Evolutionary conservation across 306 rosid genomes (phyloP).

Genomic region (Quercus wislizeni): DNA sequence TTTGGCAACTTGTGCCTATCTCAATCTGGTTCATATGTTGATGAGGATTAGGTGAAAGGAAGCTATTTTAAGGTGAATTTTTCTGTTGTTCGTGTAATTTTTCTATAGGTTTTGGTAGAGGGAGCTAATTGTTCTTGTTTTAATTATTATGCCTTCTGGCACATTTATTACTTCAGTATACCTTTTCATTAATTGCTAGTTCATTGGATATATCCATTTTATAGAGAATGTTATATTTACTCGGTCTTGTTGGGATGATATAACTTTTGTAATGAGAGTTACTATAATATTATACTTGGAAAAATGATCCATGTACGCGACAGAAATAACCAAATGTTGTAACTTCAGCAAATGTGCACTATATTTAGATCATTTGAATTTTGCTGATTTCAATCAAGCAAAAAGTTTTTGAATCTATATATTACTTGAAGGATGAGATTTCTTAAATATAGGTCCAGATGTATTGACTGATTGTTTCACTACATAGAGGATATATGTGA

Average conservation of each 20-base stretch:
- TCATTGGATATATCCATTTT: background rate
- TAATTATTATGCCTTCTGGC: conserved; percentile 3
- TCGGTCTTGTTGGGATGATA: background rate
- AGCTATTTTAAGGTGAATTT: too few relatives aligned
- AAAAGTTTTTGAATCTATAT: background rate
- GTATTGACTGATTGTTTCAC: background rate
- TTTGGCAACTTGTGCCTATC: too few relatives aligned
- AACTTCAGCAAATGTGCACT: background rate
- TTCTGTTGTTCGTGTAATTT: too few relatives aligned
- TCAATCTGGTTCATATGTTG: too few relatives aligned
- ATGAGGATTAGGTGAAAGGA: too few relatives aligned
- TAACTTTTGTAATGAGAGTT: background rate
- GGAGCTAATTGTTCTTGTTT: conserved; percentile 10
- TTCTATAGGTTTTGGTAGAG: too few relatives aligned
- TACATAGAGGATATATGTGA: background rate
- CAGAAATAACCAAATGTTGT: background rate
- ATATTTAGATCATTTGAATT: background rate
- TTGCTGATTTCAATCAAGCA: background rate
- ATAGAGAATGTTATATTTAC: background rate
- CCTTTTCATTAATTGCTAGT: conserved; percentile 4
- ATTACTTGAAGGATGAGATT: background rate
- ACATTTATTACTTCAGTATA: background rate
- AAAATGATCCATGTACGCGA: background rate
- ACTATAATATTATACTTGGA: background rate
- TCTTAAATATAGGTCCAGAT: background rate